phyloP scores from a whole-genome alignment of 2,329 filamentous ascomycete genomes.

The Pseudogymnoascus sp. region DNA sequence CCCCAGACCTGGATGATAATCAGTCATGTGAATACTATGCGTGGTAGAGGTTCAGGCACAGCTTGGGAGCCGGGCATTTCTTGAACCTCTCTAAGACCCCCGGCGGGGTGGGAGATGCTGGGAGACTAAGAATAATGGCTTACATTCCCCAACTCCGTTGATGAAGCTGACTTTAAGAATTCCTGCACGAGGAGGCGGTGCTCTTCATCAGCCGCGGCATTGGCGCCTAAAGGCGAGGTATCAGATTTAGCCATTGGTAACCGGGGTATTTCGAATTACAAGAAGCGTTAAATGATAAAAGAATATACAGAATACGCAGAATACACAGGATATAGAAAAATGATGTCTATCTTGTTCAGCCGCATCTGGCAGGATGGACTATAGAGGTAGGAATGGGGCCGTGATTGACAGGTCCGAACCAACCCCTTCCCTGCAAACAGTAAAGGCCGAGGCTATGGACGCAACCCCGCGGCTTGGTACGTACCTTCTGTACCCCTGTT shows the following conservation, averaged over 20 bases:
- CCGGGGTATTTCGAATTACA: not conserved
- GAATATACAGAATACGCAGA: not conserved
- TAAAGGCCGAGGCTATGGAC: not conserved
- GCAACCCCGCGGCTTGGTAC: not conserved
- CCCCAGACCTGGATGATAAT: slow-evolving; percentile 24
- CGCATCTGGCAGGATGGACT: not conserved
- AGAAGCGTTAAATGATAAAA: not conserved
- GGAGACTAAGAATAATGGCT: not conserved
- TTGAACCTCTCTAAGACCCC: too few species aligned
- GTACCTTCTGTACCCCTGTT: not conserved
- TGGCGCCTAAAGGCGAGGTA: not conserved
- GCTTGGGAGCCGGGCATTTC: slow-evolving; percentile 9
- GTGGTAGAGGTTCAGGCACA: not conserved
- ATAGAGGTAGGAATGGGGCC: not conserved
- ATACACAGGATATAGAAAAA: not conserved
- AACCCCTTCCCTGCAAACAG: not conserved
- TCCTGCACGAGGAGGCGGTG: not conserved
- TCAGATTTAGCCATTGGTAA: not conserved
- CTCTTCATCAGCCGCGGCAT: not conserved
- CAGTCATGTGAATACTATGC: slow-evolving; percentile 2
- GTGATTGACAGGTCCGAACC: not conserved
- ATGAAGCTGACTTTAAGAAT: not conserved
- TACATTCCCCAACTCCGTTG: slow-evolving; percentile 1
- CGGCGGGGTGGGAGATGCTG: not conserved
- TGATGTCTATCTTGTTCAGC: not conserved